These are phyloP conservation scores for Suillus clintonianus DNA, from an alignment of 768 basidiomycete genomes.

Conservation along the genomic window DNA sequence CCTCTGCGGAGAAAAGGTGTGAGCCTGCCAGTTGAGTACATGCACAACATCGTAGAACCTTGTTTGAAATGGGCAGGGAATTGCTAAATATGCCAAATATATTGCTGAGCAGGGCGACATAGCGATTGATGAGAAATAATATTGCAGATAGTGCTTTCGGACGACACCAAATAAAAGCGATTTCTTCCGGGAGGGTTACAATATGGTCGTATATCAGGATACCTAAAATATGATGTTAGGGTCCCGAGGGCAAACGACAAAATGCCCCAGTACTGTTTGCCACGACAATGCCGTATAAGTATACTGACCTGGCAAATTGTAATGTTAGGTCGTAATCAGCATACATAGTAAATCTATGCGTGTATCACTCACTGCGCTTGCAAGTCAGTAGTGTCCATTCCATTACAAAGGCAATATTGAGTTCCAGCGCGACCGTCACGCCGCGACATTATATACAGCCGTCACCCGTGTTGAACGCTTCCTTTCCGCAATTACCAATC, in stretches of 20 bases:
- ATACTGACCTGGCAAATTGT: neutral
- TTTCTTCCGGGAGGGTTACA: conserved; percentile 36
- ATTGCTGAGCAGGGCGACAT: conserved; percentile 45
- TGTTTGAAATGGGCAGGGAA: conserved; percentile 19
- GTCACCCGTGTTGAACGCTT: neutral
- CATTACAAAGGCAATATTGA: neutral
- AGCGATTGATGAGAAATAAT: conserved; percentile 53
- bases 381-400: neutral
- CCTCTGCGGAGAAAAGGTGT: conserved; percentile 4
- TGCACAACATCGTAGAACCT: neutral
- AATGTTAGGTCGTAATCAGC: neutral
- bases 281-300: neutral
- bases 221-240: conserved; percentile 12
- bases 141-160: conserved; percentile 40
- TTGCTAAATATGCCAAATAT: conserved; percentile 30
- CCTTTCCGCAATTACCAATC: neutral
- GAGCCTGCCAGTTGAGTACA: neutral
- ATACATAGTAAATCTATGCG: neutral
- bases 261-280: neutral
- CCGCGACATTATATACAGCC: neutral
- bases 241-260: neutral
- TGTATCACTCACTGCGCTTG: neutral
- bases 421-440: neutral
- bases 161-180: conserved; percentile 47
- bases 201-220: conserved; percentile 33